Base-by-base conservation (phyloP, 148 eudicot species). In the Rhododendron griersonianum region DNA sequence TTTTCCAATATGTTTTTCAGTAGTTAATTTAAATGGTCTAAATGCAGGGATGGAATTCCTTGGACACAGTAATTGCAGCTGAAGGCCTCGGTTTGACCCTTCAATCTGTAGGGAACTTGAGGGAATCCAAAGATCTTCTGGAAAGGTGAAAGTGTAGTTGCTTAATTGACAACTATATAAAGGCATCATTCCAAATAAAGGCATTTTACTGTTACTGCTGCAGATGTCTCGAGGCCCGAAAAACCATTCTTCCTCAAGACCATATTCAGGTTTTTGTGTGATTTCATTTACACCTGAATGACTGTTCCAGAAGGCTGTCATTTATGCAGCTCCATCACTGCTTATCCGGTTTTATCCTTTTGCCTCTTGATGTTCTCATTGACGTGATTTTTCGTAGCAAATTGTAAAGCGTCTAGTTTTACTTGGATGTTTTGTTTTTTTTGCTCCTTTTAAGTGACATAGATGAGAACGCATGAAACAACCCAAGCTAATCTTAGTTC, bases 201-300 rank as follows among this genome's bases (percentile, higher is more conserved):
- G 48, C 47, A 47, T 45, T 65, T 59, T 57, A 48, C 78, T 30
- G 55, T 78, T 59, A 76, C 71, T 87, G 61, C 78, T 67, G 80
- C 93, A 96, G 99, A 93, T 97, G 99, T 89, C 96, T 94, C 83
- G 90, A 92, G 86, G 94, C 86, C 48, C 91, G 98, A 47, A 95
- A 86, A 87, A 86, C 79, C 21, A 89, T 97, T 81, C 96, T 96
- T 84, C 93, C 96, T 74, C 89, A 92, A 88, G 92, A 93, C 85
- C 96, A 96, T 92, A 92, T 95, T 88, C 98, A 96, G 99, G 99
- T 96, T 78, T 73, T 35, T 86, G 53, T 39, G 41, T 15, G n/a
- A 14, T 84, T 30, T 61, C 5, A 82, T 23, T 59, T 63, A 10
- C 71, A 81, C 84, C 18, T 19, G 47, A 59, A 81, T 15, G 71